Conservation (phyloP, 495 filamentous ascomycete species). For the Penicillium ochrochloron region DNA sequence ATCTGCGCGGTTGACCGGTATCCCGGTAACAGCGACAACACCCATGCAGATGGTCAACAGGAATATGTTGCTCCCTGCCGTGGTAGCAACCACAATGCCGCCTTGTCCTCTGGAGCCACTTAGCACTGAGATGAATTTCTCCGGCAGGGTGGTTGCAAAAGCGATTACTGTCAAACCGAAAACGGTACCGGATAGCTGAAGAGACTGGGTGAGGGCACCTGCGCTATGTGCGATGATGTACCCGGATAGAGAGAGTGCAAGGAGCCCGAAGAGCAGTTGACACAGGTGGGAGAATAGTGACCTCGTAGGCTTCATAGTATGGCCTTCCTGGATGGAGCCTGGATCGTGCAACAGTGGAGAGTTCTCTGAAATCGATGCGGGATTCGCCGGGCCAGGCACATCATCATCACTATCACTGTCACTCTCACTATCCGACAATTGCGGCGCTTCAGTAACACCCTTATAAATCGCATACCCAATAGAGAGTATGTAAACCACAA, state of each 20-base stretch:
- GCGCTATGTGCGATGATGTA: slow-evolving; percentile 53
- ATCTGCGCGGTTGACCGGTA: slow-evolving; percentile 20
- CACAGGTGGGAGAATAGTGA: slow-evolving; percentile 43
- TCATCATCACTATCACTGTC: slow-evolving; percentile 22
- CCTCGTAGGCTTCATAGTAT: background rate
- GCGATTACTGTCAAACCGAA: slow-evolving; percentile 59
- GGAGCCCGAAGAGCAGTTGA: slow-evolving; percentile 52
- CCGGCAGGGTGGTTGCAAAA: slow-evolving; percentile 60
- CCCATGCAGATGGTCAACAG: slow-evolving; percentile 57
- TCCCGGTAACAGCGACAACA: slow-evolving; percentile 40
- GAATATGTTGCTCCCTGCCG: slow-evolving; percentile 61
- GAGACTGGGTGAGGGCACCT: slow-evolving; percentile 38
- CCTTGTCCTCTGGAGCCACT: slow-evolving; percentile 48
- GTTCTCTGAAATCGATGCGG: slow-evolving; percentile 17
- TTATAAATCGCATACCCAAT: slow-evolving; percentile 50
- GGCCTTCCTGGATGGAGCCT: background rate
- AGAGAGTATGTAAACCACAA: slow-evolving; percentile 52
- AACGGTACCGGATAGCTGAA: slow-evolving; percentile 49
- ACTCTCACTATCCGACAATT: slow-evolving; percentile 42
- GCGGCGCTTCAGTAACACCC: slow-evolving; percentile 44
- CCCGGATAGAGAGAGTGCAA: slow-evolving; percentile 52
- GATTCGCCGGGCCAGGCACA: background rate
- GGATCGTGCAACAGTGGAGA: slow-evolving; percentile 21
- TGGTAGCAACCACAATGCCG: slow-evolving; percentile 58
- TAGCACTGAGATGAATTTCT: slow-evolving; percentile 57